These are phyloP conservation scores for Verticillium isaacii DNA, from an alignment of 2,329 filamentous ascomycete species.

Conservation along the genomic window DNA sequence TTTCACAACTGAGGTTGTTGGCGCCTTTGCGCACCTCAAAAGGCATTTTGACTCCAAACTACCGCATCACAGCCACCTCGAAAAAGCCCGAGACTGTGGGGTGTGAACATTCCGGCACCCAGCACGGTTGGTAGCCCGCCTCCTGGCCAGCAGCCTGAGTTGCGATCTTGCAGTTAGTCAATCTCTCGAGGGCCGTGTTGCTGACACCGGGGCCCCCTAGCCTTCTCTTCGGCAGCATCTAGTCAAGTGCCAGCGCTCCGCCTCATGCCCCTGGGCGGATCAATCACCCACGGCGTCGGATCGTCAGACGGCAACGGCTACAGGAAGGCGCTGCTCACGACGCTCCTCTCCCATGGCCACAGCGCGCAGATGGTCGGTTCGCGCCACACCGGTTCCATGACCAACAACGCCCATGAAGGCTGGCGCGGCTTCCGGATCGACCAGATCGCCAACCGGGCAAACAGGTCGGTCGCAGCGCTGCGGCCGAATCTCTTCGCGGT, in stretches of 20 bases:
- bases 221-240: not conserved
- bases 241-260: slow-evolving; percentile 1
- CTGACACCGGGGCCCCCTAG: too few species aligned
- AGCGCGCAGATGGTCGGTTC: slow-evolving; percentile 32
- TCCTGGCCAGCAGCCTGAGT: too few species aligned
- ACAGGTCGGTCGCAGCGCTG: slow-evolving; percentile 17
- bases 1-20: too few species aligned
- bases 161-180: too few species aligned
- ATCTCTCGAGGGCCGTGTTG: too few species aligned
- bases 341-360: slow-evolving; percentile 23
- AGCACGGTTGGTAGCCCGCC: too few species aligned
- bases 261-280: slow-evolving; percentile 33
- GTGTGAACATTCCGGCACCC: too few species aligned
- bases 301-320: slow-evolving; percentile 30
- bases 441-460: slow-evolving; percentile 25
- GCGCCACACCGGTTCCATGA: slow-evolving; percentile 26
- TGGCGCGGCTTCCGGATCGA: slow-evolving; percentile 28
- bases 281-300: slow-evolving; percentile 27
- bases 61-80: too few species aligned
- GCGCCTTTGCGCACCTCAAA: too few species aligned
- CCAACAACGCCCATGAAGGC: slow-evolving; percentile 30
- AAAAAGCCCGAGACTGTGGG: too few species aligned
- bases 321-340: slow-evolving; percentile 26
- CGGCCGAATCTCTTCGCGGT: slow-evolving; percentile 31
- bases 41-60: too few species aligned